Conservation (phyloP, 345 rosid genomes). For the Salix brachista region DNA sequence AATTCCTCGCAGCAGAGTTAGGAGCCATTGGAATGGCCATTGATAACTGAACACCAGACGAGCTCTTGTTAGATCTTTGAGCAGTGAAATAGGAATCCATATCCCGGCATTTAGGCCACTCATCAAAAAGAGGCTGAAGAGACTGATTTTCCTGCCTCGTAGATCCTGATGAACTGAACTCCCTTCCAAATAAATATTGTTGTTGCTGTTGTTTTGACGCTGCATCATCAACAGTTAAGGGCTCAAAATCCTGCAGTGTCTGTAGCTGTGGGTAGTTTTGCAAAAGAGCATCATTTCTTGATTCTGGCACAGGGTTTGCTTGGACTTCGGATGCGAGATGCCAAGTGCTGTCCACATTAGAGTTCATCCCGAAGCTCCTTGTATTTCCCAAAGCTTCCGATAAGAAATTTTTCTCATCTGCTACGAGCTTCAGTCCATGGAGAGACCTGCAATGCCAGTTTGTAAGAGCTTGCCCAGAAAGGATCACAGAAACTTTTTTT, state of each 20-base stretch:
- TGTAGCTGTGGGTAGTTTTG: conserved; percentile 9
- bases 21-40: conserved; percentile 24
- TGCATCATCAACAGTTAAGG: conserved; percentile 5
- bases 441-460: conserved; percentile 9
- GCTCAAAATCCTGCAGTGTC: conserved; percentile 16
- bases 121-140: conserved; percentile 21
- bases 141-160: conserved; percentile 18
- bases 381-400: neutral
- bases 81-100: conserved; percentile 12
- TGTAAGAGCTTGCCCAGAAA: neutral
- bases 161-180: conserved; percentile 10
- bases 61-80: conserved; percentile 9
- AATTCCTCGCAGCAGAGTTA: neutral
- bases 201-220: conserved; percentile 23
- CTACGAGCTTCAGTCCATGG: conserved; percentile 20
- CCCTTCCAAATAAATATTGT: conserved; percentile 25
- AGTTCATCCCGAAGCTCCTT: conserved; percentile 3
- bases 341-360: conserved; percentile 11
- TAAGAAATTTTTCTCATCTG: conserved; percentile 7
- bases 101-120: conserved; percentile 26
- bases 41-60: conserved; percentile 24
- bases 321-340: conserved; percentile 1
- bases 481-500: neutral
- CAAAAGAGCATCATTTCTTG: conserved; percentile 9
- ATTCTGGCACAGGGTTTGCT: conserved; percentile 11